Evolutionary conservation across 2,329 filamentous ascomycete genomes (phyloP).

Genomic region (Fusarium piperis): DNA sequence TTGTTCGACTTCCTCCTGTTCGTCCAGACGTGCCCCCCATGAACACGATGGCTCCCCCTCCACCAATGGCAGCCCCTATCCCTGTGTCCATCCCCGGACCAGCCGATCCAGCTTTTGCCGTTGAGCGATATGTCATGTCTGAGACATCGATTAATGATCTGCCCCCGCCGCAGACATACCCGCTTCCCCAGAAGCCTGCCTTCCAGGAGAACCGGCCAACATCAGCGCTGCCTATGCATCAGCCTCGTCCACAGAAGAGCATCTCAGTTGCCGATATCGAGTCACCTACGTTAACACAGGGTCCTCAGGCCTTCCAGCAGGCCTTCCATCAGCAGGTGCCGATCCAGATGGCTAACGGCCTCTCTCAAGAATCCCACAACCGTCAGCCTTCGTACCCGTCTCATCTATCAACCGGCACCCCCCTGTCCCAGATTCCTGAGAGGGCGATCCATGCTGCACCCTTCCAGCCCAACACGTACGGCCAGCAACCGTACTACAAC

Average conservation of each 20-base stretch:
- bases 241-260: constrained; percentile 92
- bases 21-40: constrained; percentile 43
- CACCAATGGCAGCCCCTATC: constrained; percentile 6
- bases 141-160: constrained; percentile 60
- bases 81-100: constrained; percentile 7
- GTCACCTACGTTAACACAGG: constrained; percentile 70
- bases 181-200: constrained; percentile 66
- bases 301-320: constrained; percentile 82
- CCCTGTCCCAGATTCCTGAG: constrained; percentile 91
- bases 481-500: constrained; percentile 65
- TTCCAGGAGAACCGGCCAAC: constrained; percentile 65
- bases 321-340: constrained; percentile 97
- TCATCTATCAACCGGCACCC: constrained; percentile 78
- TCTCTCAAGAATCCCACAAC: constrained; percentile 68
- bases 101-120: constrained; percentile 25
- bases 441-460: constrained; percentile 89
- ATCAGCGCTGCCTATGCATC: constrained; percentile 78
- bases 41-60: constrained; percentile 25
- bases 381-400: constrained; percentile 76
- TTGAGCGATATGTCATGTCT: constrained; percentile 21
- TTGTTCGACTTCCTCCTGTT: constrained; percentile 84
- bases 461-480: constrained; percentile 81
- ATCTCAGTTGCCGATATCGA: constrained; percentile 95
- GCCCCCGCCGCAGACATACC: constrained; percentile 66
- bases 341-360: constrained; percentile 69